A percentile compares a stretch with the other conserved stretches of the same genome.
Evolutionary conservation across 306 rosid species (phyloP).

Genomic region (Gleditsia sinensis): DNA sequence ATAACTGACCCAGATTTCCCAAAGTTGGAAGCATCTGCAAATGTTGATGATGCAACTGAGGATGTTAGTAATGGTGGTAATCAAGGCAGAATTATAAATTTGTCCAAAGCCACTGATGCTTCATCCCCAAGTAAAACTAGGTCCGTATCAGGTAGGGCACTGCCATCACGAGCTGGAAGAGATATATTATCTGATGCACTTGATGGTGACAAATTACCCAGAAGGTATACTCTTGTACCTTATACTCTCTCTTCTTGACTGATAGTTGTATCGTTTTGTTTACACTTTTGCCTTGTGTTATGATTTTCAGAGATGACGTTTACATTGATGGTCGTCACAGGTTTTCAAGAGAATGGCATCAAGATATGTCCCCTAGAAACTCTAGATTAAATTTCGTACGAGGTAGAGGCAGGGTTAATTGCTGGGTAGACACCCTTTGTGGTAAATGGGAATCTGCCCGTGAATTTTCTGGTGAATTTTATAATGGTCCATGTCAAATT

Average conservation of each 20-base stretch:
- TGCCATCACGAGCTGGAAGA: constrained; percentile 55
- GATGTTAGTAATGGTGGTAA: constrained; percentile 54
- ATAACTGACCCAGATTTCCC: constrained; percentile 41
- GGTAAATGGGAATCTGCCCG: constrained; percentile 73
- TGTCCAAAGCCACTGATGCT: constrained; percentile 55
- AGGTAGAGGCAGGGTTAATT: constrained; percentile 66
- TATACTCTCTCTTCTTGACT: not conserved
- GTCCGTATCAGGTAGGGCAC: constrained; percentile 49
- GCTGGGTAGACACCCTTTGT: constrained; percentile 40
- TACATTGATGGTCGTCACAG: constrained; percentile 56
- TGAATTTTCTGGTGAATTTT: constrained; percentile 60
- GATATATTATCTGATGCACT: constrained; percentile 55
- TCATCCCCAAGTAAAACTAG: constrained; percentile 64
- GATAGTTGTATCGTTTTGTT: constrained; percentile 13
- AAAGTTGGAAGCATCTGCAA: constrained; percentile 45
- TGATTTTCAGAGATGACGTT: constrained; percentile 67
- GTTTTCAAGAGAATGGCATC: constrained; percentile 73
- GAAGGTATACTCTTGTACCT: constrained; percentile 60
- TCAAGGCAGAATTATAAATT: constrained; percentile 70
- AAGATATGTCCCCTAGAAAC: constrained; percentile 65
- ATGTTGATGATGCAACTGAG: constrained; percentile 54
- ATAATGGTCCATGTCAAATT: constrained; percentile 63
- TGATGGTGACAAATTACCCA: constrained; percentile 52
- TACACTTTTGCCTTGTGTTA: constrained; percentile 17
- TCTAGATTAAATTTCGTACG: constrained; percentile 64